phyloP scores from a whole-genome alignment of 2,329 filamentous ascomycete species.

The Aureobasidium namibiae region DNA sequence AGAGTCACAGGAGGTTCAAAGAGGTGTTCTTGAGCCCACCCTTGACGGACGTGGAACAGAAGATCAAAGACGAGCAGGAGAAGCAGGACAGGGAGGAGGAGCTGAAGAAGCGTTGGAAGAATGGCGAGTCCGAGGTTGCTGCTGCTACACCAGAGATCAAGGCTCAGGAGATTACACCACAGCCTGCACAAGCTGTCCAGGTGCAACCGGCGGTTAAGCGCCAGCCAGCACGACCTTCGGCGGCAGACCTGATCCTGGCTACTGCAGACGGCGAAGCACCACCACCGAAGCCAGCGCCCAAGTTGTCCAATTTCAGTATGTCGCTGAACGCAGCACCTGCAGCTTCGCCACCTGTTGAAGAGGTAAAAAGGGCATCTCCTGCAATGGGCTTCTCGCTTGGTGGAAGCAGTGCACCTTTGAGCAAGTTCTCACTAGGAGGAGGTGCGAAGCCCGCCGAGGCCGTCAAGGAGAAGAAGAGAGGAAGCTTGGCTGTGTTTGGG shows the following conservation, averaged over 20 bases:
- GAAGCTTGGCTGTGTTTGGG: constrained; percentile 75
- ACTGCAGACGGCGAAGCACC: constrained; percentile 8
- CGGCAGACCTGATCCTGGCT: constrained; percentile 16
- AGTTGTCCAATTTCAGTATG: constrained; percentile 18
- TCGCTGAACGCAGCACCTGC: constrained; percentile 8
- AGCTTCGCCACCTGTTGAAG: not conserved
- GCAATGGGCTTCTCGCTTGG: constrained; percentile 21
- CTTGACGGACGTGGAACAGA: constrained; percentile 34
- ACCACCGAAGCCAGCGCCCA: constrained; percentile 16
- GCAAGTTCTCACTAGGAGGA: not conserved
- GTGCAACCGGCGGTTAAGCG: constrained; percentile 33
- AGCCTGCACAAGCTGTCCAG: constrained; percentile 15
- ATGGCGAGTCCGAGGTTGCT: constrained; percentile 24
- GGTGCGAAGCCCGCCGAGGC: not conserved
- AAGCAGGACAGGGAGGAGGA: constrained; percentile 26
- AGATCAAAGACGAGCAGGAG: constrained; percentile 32
- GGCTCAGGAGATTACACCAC: constrained; percentile 7
- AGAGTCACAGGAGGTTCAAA: constrained; percentile 63
- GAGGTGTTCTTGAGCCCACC: constrained; percentile 65
- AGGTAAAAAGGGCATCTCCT: constrained; percentile 14
- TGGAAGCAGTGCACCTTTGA: not conserved
- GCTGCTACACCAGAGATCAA: constrained; percentile 19
- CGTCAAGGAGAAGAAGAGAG: constrained; percentile 54
- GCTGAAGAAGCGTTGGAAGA: constrained; percentile 44
- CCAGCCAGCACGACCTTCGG: constrained; percentile 23